Conservation (phyloP, 169 alveolate species). For the Prorocentrum cordatum region DNA sequence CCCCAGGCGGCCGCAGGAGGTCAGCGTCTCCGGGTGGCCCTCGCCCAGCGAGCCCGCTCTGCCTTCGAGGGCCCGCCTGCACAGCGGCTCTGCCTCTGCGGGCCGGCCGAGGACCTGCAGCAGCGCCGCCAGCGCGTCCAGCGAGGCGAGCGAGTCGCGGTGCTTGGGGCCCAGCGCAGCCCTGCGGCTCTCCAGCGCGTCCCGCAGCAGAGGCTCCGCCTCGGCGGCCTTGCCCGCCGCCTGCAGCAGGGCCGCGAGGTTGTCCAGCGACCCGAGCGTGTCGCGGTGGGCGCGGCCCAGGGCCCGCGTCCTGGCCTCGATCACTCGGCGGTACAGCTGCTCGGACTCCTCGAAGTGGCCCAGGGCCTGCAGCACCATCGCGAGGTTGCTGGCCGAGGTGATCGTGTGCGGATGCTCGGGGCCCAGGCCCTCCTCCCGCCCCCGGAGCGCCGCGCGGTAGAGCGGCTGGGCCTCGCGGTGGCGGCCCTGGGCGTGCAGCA, state of each 20-base stretch:
- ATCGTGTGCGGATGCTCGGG: neutral
- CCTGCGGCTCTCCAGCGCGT: neutral
- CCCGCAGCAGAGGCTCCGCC: neutral
- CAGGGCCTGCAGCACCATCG: neutral
- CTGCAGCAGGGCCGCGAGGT: neutral
- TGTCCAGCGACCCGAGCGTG: neutral
- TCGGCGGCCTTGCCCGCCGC: neutral
- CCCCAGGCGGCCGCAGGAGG: no score
- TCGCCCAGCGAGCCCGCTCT: no score
- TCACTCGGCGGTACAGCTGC: neutral
- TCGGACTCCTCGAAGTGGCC: neutral
- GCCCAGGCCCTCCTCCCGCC: neutral
- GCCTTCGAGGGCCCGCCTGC: neutral
- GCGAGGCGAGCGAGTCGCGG: neutral
- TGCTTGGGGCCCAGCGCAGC: neutral
- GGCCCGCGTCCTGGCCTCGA: neutral
- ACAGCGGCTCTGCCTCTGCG: neutral
- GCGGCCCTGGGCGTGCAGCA: no score
- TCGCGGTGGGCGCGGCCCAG: neutral
- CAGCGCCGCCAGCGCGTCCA: neutral
- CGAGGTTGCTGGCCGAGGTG: neutral
- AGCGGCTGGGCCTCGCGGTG: no score
- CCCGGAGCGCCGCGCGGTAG: no score
- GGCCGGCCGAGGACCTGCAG: neutral
- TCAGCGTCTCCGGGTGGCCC: no score